Evolutionary conservation across 257 asterid genomes (phyloP).

Genomic region (Schizonepeta tenuifolia): DNA sequence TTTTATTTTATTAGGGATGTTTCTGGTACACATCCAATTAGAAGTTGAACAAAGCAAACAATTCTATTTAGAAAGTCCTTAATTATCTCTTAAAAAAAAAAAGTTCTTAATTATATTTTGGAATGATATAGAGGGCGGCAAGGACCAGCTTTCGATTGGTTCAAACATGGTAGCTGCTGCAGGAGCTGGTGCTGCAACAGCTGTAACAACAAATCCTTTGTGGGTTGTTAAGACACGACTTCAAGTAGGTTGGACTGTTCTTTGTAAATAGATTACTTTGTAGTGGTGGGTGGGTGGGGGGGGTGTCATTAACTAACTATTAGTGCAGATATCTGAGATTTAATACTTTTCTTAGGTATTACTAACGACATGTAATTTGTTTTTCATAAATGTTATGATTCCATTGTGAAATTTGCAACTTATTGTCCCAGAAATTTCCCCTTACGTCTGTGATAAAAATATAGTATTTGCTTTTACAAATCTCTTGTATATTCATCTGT

Average conservation of each 20-base stretch:
- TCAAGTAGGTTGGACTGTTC: slow-evolving; percentile 64
- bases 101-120: slow-evolving; percentile 12
- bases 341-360: slow-evolving; percentile 1
- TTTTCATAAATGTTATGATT: slow-evolving; percentile 1
- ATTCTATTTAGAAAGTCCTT: slow-evolving; percentile 7
- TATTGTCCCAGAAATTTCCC: not conserved
- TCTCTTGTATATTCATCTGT: slow-evolving; percentile 9
- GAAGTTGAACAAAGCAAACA: slow-evolving; percentile 17
- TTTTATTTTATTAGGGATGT: slow-evolving; percentile 1
- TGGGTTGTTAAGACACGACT: slow-evolving; percentile 98
- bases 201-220: slow-evolving; percentile 78
- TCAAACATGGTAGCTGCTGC: slow-evolving; percentile 92
- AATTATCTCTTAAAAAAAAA: too few relatives aligned
- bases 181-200: slow-evolving; percentile 93
- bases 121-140: slow-evolving; percentile 55
- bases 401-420: too few relatives aligned
- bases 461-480: not conserved
- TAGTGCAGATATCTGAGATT: not conserved
- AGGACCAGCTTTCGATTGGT: slow-evolving; percentile 63
- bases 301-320: not conserved
- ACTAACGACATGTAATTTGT: not conserved
- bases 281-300: not conserved
- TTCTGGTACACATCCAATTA: not conserved
- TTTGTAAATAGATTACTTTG: not conserved
- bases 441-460: not conserved